Base-by-base conservation (phyloP, 2,329 filamentous ascomycete species). In the Geosmithia flava region DNA sequence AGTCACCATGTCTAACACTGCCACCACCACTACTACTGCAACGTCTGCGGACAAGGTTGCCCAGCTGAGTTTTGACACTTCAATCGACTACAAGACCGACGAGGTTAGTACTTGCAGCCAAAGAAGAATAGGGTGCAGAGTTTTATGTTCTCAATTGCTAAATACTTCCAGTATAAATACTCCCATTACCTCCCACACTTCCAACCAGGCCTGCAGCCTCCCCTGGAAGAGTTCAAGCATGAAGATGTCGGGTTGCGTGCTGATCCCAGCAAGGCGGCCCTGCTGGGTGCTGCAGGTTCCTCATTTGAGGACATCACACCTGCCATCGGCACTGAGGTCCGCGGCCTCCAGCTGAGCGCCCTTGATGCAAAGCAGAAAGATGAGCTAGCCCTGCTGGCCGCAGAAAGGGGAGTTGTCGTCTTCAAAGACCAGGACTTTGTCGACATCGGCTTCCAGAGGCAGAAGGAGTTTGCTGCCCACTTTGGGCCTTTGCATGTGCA, bases 401-500 rank as follows among this genome's bases (percentile, higher is more conserved):
- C 66, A 2, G 65, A 68, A 57, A 58, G 65, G 45, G 62, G 62
- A 8, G 63, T 69, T 2, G 63, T 69, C 4, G 59, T 67, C 30
- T 67, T 65, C 49, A 57, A 59, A 6, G 56, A 57, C 48, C 59
- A 63, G 42, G 57, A 64, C 49, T 62, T 64, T 13, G 67, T 66
- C 50, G 56, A 64, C 49, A 62, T 63, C 6, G 67, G 66, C 50
- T 50, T 62, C 7, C 59, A 64, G 41, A 60, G 57, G 51, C 66
- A 68, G 49, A 65, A 68, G 52, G 60, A 60, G 7, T 65, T 68
- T 49, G 65, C 76, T 40, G 71, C 75, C 47, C 86, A 87, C 64
- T 88, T 85, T 57, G 84, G 84, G 37, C 76, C 81, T 20, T 80
- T 82, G 54, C 84, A 88, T 64, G 84, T 87, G 49, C 84, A 87